These are phyloP conservation scores for Davidsoniella virescens DNA, from an alignment of 2,329 filamentous ascomycete species.

Conservation along the genomic window DNA sequence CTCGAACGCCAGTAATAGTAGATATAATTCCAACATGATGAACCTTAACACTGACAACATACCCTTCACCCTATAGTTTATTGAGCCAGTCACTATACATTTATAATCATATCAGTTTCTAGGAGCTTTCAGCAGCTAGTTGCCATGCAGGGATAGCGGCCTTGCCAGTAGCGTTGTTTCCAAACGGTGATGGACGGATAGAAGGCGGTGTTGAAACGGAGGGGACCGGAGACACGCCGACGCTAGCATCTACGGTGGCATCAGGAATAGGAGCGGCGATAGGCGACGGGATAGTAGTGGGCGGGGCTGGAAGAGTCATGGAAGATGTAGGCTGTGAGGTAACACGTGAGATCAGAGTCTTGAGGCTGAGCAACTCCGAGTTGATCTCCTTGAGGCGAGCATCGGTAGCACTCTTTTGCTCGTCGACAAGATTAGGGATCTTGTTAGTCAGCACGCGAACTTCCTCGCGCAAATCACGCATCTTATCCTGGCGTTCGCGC, in stretches of 20 bases:
- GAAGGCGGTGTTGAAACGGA: background rate
- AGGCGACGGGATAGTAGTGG: background rate
- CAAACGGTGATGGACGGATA: slow-evolving; percentile 9
- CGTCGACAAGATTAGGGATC: slow-evolving; percentile 77
- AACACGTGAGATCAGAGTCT: slow-evolving; percentile 61
- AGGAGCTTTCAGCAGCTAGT: slow-evolving; percentile 31
- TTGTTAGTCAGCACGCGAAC: slow-evolving; percentile 66
- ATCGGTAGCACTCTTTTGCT: slow-evolving; percentile 73
- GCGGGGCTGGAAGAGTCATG: slow-evolving; percentile 12
- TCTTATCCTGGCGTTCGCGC: slow-evolving; percentile 71
- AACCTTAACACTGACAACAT: background rate
- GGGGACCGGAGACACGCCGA: background rate
- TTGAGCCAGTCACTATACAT: background rate
- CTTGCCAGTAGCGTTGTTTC: slow-evolving; percentile 26
- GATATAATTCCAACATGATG: background rate
- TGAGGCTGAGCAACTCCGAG: slow-evolving; percentile 77
- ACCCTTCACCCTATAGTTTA: background rate
- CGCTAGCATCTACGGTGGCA: background rate
- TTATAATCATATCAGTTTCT: background rate
- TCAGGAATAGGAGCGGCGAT: background rate
- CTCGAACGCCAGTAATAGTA: background rate
- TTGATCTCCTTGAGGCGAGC: slow-evolving; percentile 69
- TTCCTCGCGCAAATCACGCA: slow-evolving; percentile 71
- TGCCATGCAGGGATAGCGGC: slow-evolving; percentile 70
- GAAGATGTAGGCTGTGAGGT: slow-evolving; percentile 21